phyloP scores from a whole-genome alignment of 2,329 filamentous ascomycete species.

The Aspergillus sp. region DNA sequence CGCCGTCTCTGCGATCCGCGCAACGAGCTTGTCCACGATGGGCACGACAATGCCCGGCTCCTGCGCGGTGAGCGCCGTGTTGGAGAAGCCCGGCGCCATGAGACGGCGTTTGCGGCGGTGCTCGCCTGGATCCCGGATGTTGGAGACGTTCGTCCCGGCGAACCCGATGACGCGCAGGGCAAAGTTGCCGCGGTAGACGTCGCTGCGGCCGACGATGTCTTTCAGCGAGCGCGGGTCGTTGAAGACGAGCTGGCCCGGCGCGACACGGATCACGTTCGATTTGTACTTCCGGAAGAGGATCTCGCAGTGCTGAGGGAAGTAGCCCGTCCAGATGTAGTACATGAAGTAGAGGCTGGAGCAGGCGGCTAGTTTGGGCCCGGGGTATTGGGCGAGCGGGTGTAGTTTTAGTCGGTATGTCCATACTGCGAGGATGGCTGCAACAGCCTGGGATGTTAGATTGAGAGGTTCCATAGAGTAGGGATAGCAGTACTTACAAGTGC shows the following conservation, averaged over 20 bases:
- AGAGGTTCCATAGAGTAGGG: background rate
- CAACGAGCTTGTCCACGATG: slow-evolving; percentile 1
- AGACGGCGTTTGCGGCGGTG: slow-evolving; percentile 3
- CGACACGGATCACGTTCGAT: slow-evolving; percentile 1
- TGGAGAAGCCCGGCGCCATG: slow-evolving; percentile 5
- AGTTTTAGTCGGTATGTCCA: background rate
- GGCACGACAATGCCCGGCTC: slow-evolving; percentile 4
- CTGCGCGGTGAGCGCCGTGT: slow-evolving; percentile 1
- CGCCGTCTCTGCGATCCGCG: background rate
- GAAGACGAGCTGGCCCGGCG: slow-evolving; percentile 1
- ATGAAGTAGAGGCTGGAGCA: slow-evolving; percentile 3
- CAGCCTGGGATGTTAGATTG: background rate
- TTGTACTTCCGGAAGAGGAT: slow-evolving; percentile 2
- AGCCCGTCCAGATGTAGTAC: slow-evolving; percentile 4
- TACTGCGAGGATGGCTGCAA: background rate
- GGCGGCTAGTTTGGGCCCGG: background rate
- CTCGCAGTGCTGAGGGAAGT: slow-evolving; percentile 4
- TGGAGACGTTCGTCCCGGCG: background rate
- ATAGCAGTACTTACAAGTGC: background rate
- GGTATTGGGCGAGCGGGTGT: slow-evolving; percentile 1
- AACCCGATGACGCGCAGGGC: slow-evolving; percentile 3
- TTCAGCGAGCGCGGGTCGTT: slow-evolving; percentile 1
- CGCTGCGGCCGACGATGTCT: slow-evolving; percentile 3
- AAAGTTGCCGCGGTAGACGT: slow-evolving; percentile 6
- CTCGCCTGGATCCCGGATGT: slow-evolving; percentile 2